Evolutionary conservation across 306 rosid genomes (phyloP), one percentile per base, ranked within the genome.

Genomic region (Citrullus amarus): DNA sequence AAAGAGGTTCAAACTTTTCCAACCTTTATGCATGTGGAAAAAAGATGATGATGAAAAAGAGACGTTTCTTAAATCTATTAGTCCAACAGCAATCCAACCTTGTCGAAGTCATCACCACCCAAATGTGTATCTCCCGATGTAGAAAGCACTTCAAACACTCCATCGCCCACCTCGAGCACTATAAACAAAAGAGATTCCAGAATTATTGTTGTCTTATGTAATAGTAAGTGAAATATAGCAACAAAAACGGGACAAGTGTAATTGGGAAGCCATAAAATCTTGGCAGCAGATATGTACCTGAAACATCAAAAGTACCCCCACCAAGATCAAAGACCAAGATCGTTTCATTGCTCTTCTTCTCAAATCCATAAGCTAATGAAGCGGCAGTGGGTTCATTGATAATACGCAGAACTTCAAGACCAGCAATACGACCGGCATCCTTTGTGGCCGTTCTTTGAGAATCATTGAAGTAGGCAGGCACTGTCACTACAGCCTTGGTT

Each of bases 401-500:
- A 38, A 94, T 94, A 73, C 98, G 89, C 82, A 94, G 93, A 82
- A 94, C 98, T 53, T 94, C 98, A 8, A 94, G 77, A 79, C 98
- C 98, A 79, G 98, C 98, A 85, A 94, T 94, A 39, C 97, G 88
- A 22, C 98, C 98, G n/a, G 98, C 98, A 86, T 94, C 98, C 89
- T 90, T 94, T 0, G 98, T 94, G 8, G 98, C 98, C 13, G 98
- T 94, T 78, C 98, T 92, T 78, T 94, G 98, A n/a, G 98, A 94
- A 78, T 94, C 98, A 77, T 94, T 94, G 86, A 94, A 94, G 90
- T 94, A 94, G 2, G 98, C 98, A 79, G 98, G 98, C 36, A 94
- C 98, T 0, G 98, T 94, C 11, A 94, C 98, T 43, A 94, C 98
- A 28, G 98, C 98, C 82, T 94, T 94, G 8, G 97, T 94, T 17